Evolutionary conservation across 768 basidiomycete species (phyloP).

Genomic region (Rhodotorula toruloides): DNA sequence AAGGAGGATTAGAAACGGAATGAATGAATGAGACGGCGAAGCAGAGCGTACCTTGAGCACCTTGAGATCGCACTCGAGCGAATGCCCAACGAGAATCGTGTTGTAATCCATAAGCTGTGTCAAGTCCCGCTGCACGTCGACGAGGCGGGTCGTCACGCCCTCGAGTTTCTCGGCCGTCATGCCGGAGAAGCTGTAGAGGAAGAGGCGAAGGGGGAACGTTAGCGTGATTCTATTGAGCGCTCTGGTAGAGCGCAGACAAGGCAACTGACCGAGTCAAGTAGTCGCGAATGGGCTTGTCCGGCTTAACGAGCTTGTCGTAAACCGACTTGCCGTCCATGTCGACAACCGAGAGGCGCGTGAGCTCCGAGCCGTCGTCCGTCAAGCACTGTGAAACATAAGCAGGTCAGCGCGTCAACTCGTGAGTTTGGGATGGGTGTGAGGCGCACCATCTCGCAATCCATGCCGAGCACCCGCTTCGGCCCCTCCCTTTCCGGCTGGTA

Average conservation of each 20-base stretch:
- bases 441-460: slow-evolving; percentile 95
- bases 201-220: no score
- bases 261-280: slow-evolving; percentile 75
- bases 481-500: slow-evolving; percentile 43
- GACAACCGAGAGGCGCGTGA: slow-evolving; percentile 77
- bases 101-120: slow-evolving; percentile 52
- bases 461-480: slow-evolving; percentile 58
- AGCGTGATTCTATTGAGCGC: no score
- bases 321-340: slow-evolving; percentile 70
- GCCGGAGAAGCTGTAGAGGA: slow-evolving; percentile 70
- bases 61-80: slow-evolving; percentile 86
- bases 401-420: neutral
- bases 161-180: slow-evolving; percentile 72
- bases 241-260: no score
- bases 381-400: slow-evolving; percentile 59
- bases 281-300: slow-evolving; percentile 73
- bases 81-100: slow-evolving; percentile 84
- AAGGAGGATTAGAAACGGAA: neutral
- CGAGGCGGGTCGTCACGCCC: slow-evolving; percentile 68
- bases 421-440: neutral
- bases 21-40: neutral
- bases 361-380: slow-evolving; percentile 82
- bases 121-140: slow-evolving; percentile 68
- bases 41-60: slow-evolving; percentile 58
- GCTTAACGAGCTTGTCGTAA: slow-evolving; percentile 86